These are phyloP conservation scores for Lachancea waltii DNA, from an alignment of 805 yeast genomes.

Conservation along the genomic window DNA sequence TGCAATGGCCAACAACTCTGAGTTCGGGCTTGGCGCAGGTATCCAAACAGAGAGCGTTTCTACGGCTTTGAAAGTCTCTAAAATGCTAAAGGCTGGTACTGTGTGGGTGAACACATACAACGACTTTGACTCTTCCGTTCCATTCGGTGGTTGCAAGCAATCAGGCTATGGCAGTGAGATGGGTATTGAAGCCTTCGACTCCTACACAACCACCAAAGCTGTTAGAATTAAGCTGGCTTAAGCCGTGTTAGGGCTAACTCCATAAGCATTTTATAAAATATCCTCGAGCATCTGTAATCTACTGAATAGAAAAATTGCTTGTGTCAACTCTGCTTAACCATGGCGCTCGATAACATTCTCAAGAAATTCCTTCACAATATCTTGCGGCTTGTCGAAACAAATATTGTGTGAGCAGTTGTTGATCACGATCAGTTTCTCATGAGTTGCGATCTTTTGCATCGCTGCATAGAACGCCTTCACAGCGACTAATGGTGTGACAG, in stretches of 20 bases:
- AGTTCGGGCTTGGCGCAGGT: constrained; percentile 79
- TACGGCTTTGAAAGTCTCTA: constrained; percentile 58
- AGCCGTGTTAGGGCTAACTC: background rate
- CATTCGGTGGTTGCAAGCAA: constrained; percentile 78
- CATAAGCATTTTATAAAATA: no score
- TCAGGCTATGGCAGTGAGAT: constrained; percentile 83
- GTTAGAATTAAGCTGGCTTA: constrained; percentile 47
- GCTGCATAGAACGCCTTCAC: constrained; percentile 9
- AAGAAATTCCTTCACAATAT: constrained; percentile 6
- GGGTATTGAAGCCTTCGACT: constrained; percentile 73
- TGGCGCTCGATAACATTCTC: constrained; percentile 3
- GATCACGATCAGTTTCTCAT: constrained; percentile 10
- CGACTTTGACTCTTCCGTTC: constrained; percentile 67
- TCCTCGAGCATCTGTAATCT: constrained; percentile 2
- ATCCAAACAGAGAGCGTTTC: constrained; percentile 58
- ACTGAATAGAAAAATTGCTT: background rate
- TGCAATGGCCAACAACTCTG: constrained; percentile 59
- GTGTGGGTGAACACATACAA: constrained; percentile 78
- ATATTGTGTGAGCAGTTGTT: constrained; percentile 25
- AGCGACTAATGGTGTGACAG: constrained; percentile 19
- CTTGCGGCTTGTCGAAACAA: constrained; percentile 22
- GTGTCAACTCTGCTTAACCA: background rate
- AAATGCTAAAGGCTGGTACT: constrained; percentile 65
- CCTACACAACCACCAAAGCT: constrained; percentile 70
- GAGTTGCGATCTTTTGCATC: constrained; percentile 8